Base-by-base conservation (phyloP, 2,329 filamentous ascomycete species). In the Xylariaceae sp. region DNA sequence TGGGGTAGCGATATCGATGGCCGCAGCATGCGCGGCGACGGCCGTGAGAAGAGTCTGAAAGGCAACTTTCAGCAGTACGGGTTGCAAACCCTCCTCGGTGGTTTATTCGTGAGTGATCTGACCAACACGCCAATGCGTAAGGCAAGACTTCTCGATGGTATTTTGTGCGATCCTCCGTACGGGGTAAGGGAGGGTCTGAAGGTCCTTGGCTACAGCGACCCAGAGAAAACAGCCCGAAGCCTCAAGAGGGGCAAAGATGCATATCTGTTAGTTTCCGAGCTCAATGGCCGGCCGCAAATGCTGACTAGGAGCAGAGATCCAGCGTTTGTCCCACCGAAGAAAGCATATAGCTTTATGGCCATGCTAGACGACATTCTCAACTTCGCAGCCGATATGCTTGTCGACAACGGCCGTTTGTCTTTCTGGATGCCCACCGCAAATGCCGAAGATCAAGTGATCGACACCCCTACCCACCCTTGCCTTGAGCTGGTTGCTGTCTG, bases 351-450 rank as follows among this genome's bases (percentile, higher is more conserved):
- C 59, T 97, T 99, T 66, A 76, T 87, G 36, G 86, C 89, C 6
- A 90, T 99, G 82, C 78, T 96, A 17, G 85, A 90, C 62, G 90
- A 97, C 66, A 90, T 99, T 45, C 78, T 97, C 6, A 78, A 84
- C 17, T 97, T 99, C 63, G 85, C 90, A 5, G 80, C 84, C 1
- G 75, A 80, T 11, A 89, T 85, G 1, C 75, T 99, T 1, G 88
- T 96, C 7, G 84, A 89, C 45, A 71, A 82, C 54, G 94, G 90
- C 0, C 78, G 94, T 27, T 68, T 99, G 10, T 89, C 87, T 7
- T 95, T 99, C 75, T 99, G 94, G 94, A 95, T 97, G 89, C 94
- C 94, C 0, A 95, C 90, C 0, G 86, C 90, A 27, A 90, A 89
- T 63, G 85, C 88, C 52, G 81, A 90, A 58, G 80, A 89, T 42